Conservation (phyloP, 805 yeast species). For the Nakazawaea populi region DNA sequence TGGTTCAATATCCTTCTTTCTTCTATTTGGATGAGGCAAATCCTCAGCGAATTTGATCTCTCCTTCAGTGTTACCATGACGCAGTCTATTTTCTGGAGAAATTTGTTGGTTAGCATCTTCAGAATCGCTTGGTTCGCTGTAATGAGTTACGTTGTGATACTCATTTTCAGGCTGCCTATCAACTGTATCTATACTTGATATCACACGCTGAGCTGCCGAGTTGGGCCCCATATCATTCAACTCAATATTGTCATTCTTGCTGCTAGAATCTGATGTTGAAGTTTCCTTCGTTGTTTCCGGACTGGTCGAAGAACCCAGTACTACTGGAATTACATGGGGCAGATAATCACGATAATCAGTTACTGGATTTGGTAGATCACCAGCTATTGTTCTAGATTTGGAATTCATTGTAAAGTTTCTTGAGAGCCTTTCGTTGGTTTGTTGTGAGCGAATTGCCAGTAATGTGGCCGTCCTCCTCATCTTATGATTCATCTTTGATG, state of each 20-base stretch:
- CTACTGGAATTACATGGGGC: neutral
- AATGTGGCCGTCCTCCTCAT: constrained; percentile 78
- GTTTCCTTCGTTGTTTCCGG: constrained; percentile 1
- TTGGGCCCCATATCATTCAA: neutral
- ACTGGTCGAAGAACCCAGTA: neutral
- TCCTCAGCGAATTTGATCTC: constrained; percentile 52
- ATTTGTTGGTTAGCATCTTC: constrained; percentile 16
- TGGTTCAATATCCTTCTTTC: constrained; percentile 56
- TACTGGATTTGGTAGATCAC: neutral
- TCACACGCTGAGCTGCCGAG: neutral
- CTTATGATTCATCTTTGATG: constrained; percentile 72
- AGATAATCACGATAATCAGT: neutral
- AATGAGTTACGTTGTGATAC: constrained; percentile 21
- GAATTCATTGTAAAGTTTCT: neutral
- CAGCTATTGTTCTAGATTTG: neutral
- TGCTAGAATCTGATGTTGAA: neutral
- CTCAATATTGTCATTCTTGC: neutral
- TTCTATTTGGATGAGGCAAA: constrained; percentile 49
- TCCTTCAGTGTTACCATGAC: constrained; percentile 1
- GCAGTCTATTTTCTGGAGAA: neutral
- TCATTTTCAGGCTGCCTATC: constrained; percentile 3
- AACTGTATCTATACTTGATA: neutral
- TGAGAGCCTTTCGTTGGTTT: neutral
- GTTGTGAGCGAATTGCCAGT: constrained; percentile 34
- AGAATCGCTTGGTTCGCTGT: constrained; percentile 39